Conservation (phyloP, 192 early-diverging fungal species). For the Oehlia diaphana region DNA sequence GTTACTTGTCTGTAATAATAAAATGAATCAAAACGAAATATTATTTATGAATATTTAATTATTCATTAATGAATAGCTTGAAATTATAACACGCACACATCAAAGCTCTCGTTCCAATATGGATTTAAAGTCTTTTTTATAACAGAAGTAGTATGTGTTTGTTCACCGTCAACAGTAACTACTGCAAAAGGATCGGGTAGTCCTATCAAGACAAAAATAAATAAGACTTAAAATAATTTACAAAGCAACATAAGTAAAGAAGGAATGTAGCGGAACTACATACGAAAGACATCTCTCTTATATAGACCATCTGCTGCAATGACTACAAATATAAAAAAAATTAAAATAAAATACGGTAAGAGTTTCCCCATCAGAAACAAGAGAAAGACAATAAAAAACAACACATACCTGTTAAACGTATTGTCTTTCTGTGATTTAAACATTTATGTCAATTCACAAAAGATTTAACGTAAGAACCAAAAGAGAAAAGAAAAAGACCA, state of each 20-base stretch:
- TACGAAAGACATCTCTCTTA: constrained; percentile 90
- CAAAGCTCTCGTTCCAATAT: constrained; percentile 94
- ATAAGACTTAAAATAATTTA: neutral
- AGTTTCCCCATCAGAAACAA: constrained; percentile 9
- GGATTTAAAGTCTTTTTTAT: constrained; percentile 90
- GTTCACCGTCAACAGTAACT: constrained; percentile 92
- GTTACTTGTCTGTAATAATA: constrained; percentile 57
- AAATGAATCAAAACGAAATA: neutral
- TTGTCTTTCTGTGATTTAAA: constrained; percentile 9
- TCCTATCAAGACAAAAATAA: constrained; percentile 40
- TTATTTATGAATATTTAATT: neutral
- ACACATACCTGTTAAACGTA: constrained; percentile 23
- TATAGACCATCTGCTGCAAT: constrained; percentile 90
- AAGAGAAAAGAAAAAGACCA: neutral
- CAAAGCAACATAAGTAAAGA: neutral
- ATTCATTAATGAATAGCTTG: neutral
- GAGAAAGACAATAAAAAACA: neutral
- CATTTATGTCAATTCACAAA: neutral
- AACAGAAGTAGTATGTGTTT: constrained; percentile 87
- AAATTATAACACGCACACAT: constrained; percentile 53
- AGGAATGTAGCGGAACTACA: constrained; percentile 31
- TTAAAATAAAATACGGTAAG: neutral
- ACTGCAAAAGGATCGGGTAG: constrained; percentile 97
- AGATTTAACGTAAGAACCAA: neutral
- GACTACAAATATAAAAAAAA: constrained; percentile 44